These are phyloP conservation scores for Anethum foeniculum DNA, from an alignment of 140 eudicot genomes.

Conservation along the genomic window DNA sequence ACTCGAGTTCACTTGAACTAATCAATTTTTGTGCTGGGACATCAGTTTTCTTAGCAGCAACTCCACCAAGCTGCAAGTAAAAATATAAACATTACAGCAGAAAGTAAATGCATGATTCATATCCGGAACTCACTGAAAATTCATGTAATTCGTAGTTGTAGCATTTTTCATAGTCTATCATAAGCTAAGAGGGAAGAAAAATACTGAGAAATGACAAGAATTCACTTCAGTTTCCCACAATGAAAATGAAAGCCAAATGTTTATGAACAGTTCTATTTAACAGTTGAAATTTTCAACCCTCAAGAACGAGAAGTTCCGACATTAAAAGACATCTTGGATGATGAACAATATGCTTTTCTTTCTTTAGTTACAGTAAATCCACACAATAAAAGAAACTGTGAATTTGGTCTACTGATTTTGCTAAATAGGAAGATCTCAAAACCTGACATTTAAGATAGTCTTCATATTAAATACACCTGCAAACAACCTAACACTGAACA, in stretches of 20 bases:
- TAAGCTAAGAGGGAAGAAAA: background rate
- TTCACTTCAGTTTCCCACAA: background rate
- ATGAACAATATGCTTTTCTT: background rate
- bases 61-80: conserved; percentile 69
- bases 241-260: background rate
- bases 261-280: background rate
- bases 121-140: background rate
- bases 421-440: background rate
- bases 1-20: conserved; percentile 81
- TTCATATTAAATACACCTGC: background rate
- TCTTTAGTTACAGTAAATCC: background rate
- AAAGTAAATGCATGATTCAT: background rate
- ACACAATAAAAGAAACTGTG: background rate
- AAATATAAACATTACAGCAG: background rate
- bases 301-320: background rate
- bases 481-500: background rate
- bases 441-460: background rate
- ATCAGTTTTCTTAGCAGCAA: conserved; percentile 37
- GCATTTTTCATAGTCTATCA: background rate
- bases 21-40: conserved; percentile 73
- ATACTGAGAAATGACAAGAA: background rate
- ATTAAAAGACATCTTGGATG: background rate
- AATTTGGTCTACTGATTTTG: background rate
- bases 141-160: background rate
- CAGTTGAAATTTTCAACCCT: background rate